Evolutionary conservation across 192 early-diverging fungal species (phyloP).

Genomic region (Coemansia sp.): DNA sequence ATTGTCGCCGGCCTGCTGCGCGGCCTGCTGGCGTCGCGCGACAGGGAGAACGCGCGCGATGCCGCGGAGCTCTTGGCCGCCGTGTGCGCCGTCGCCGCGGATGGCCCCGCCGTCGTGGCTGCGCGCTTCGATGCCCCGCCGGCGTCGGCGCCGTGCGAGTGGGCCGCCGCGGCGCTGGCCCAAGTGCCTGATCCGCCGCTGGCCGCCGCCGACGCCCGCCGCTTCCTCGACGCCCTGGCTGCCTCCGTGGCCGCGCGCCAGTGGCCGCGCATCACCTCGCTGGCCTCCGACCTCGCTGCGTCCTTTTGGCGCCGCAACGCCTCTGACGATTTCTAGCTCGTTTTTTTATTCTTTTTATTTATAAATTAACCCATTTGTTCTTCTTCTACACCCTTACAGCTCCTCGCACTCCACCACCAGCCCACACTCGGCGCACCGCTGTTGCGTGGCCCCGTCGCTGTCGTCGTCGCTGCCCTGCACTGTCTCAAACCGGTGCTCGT

Average conservation of each 20-base stretch:
- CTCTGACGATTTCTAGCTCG: conserved; percentile 3
- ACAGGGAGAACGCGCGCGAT: conserved; percentile 31
- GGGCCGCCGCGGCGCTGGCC: conserved; percentile 35
- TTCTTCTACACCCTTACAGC: no score
- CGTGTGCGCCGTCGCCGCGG: conserved; percentile 33
- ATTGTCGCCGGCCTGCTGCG: conserved; percentile 28
- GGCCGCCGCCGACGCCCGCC: conserved; percentile 25
- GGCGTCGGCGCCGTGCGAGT: conserved; percentile 30
- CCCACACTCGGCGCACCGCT: conserved; percentile 65
- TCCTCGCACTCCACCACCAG: conserved; percentile 66
- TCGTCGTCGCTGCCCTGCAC: conserved; percentile 50
- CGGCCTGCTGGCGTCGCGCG: conserved; percentile 34
- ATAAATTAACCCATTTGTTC: no score
- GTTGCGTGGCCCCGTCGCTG: conserved; percentile 42
- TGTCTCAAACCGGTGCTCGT: conserved; percentile 73
- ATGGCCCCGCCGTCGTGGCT: conserved; percentile 20
- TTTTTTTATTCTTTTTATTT: background rate
- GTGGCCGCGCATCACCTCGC: conserved; percentile 30
- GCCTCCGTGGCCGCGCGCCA: conserved; percentile 21
- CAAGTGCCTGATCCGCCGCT: conserved; percentile 39
- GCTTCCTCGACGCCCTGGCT: conserved; percentile 26
- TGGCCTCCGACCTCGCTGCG: conserved; percentile 32
- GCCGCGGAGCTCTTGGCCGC: conserved; percentile 34
- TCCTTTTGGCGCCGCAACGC: conserved; percentile 42
- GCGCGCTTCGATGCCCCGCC: conserved; percentile 30